Conservation (phyloP, 805 yeast species). For the Starmerella stigmatis region DNA sequence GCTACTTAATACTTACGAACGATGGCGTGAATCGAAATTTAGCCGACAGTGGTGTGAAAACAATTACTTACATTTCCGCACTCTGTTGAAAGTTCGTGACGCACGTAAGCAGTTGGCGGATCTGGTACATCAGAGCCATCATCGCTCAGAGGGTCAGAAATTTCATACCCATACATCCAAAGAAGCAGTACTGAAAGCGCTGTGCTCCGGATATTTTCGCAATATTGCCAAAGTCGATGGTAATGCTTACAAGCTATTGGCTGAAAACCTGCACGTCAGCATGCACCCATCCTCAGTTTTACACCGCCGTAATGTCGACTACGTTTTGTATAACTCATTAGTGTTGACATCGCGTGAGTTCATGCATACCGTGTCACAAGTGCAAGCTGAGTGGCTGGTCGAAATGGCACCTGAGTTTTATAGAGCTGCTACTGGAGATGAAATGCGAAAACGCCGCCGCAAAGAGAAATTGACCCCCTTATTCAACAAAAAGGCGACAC, state of each 20-base stretch:
- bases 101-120: conserved; percentile 63
- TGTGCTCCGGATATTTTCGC: conserved; percentile 60
- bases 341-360: conserved; percentile 79
- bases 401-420: conserved; percentile 74
- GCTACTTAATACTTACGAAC: conserved; percentile 62
- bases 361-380: conserved; percentile 64
- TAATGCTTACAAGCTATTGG: conserved; percentile 30
- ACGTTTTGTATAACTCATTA: conserved; percentile 70
- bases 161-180: conserved; percentile 26
- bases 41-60: conserved; percentile 68
- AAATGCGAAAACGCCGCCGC: conserved; percentile 37
- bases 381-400: conserved; percentile 59
- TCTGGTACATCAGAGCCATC: conserved; percentile 31
- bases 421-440: background rate
- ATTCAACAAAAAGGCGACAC: conserved; percentile 47
- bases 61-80: conserved; percentile 71
- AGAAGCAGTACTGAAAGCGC: conserved; percentile 40
- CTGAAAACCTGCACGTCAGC: conserved; percentile 40
- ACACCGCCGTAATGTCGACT: conserved; percentile 58
- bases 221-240: conserved; percentile 47
- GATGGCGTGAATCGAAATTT: conserved; percentile 56
- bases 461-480: conserved; percentile 65
- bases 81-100: conserved; percentile 66
- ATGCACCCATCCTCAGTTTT: conserved; percentile 81
- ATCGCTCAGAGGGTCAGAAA: conserved; percentile 26